phyloP scores from a whole-genome alignment of 2,329 filamentous ascomycete species.

The Lachnellula suecica region DNA sequence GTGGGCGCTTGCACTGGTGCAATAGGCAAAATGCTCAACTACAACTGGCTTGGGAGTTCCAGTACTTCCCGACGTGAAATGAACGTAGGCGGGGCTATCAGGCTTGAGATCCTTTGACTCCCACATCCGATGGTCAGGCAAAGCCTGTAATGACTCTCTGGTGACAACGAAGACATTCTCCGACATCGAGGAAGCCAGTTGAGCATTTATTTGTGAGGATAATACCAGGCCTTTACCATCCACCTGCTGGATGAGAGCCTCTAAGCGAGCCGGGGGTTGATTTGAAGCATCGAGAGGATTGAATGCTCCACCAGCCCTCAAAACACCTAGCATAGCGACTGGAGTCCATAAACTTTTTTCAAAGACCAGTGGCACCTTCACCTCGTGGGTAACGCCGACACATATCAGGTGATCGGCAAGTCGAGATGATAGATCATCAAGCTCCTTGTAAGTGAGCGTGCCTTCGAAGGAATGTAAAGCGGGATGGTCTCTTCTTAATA shows the following conservation, averaged over 20 bases:
- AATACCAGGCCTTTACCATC: constrained; percentile 20
- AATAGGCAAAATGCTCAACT: not conserved
- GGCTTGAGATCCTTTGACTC: not conserved
- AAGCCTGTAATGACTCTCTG: not conserved
- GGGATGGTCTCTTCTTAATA: not conserved
- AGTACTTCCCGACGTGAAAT: not conserved
- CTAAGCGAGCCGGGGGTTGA: constrained; percentile 20
- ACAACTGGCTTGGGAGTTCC: not conserved
- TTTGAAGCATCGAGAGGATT: constrained; percentile 29
- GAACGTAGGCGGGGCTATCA: not conserved
- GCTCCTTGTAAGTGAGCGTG: constrained; percentile 11
- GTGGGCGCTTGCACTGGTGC: not conserved
- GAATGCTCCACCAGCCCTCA: constrained; percentile 35
- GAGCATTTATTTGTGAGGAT: constrained; percentile 22
- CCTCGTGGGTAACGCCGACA: constrained; percentile 34
- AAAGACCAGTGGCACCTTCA: not conserved
- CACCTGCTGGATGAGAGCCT: constrained; percentile 22
- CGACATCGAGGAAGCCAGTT: not conserved
- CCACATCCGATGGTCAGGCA: not conserved
- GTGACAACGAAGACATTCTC: not conserved
- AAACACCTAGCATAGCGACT: constrained; percentile 42
- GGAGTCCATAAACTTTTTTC: constrained; percentile 40
- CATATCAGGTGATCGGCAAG: not conserved
- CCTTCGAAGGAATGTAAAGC: not conserved
- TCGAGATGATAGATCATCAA: constrained; percentile 11